These are phyloP conservation scores for Fusarium sp. DNA, from an alignment of 2,329 filamentous ascomycete genomes.

Conservation along the genomic window DNA sequence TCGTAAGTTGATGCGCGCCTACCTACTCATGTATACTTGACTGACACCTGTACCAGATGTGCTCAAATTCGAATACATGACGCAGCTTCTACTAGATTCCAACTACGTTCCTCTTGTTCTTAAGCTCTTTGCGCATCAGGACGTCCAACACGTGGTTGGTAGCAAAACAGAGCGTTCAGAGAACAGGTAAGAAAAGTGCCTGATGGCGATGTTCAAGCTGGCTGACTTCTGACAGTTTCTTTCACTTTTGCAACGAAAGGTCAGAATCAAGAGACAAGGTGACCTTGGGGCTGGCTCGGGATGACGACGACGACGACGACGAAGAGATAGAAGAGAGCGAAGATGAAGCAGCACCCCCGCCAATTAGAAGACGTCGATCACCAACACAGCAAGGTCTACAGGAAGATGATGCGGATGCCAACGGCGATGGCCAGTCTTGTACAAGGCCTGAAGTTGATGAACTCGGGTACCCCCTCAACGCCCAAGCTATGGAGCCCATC, in stretches of 20 bases:
- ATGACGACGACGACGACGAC: conserved; percentile 51
- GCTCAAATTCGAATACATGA: conserved; percentile 94
- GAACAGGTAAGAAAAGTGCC: conserved; percentile 67
- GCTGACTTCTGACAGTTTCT: conserved; percentile 69
- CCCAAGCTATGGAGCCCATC: conserved; percentile 77
- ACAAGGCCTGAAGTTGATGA: conserved; percentile 78
- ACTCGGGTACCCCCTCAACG: conserved; percentile 79
- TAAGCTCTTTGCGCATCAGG: conserved; percentile 93
- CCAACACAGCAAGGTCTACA: conserved; percentile 48
- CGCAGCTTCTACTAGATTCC: conserved; percentile 90
- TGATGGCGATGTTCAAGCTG: neutral
- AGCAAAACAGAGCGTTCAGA: conserved; percentile 85
- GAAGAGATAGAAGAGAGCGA: conserved; percentile 63
- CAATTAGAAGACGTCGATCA: conserved; percentile 71
- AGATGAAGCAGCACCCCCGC: conserved; percentile 84
- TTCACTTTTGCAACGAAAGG: conserved; percentile 83
- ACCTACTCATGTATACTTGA: neutral
- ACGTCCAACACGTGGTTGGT: conserved; percentile 89
- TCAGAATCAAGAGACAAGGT: conserved; percentile 59
- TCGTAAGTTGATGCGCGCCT: conserved; percentile 66
- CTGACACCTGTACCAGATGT: conserved; percentile 68
- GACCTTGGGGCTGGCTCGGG: conserved; percentile 49
- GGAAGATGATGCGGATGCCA: conserved; percentile 42
- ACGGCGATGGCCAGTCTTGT: conserved; percentile 48
- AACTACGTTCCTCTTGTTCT: conserved; percentile 93